Conservation (phyloP, 495 filamentous ascomycete genomes). For the Xylaria longipes region DNA sequence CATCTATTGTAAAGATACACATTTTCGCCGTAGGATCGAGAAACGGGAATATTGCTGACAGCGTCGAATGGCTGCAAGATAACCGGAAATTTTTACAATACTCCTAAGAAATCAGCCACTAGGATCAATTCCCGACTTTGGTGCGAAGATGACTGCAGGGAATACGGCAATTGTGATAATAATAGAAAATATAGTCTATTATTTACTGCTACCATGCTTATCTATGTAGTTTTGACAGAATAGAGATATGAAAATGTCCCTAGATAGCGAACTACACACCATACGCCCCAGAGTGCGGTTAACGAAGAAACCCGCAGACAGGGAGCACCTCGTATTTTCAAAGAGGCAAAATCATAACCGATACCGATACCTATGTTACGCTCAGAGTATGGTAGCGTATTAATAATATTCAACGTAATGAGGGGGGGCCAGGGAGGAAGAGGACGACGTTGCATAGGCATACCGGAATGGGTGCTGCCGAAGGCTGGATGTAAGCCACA, state of each 20-base stretch:
- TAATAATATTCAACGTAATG: background rate
- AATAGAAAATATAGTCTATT: background rate
- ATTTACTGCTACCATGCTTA: background rate
- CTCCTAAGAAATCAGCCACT: background rate
- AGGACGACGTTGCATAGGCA: background rate
- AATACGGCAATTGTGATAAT: background rate
- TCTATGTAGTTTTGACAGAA: background rate
- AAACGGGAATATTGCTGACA: background rate
- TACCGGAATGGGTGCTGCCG: background rate
- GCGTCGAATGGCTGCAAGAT: background rate
- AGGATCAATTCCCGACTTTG: background rate
- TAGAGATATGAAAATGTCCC: background rate
- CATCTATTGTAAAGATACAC: background rate
- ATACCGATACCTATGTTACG: background rate
- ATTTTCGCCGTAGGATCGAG: background rate
- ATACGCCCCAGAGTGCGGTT: constrained; percentile 1
- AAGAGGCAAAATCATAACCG: background rate
- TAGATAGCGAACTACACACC: background rate
- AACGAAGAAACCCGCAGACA: background rate
- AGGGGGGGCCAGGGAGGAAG: background rate
- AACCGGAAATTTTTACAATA: background rate
- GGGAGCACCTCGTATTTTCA: background rate
- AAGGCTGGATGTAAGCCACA: background rate
- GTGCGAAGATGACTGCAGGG: background rate
- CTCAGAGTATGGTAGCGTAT: background rate